Base-by-base conservation (phyloP, 805 yeast species). In the Sporopachydermia quercuum region DNA sequence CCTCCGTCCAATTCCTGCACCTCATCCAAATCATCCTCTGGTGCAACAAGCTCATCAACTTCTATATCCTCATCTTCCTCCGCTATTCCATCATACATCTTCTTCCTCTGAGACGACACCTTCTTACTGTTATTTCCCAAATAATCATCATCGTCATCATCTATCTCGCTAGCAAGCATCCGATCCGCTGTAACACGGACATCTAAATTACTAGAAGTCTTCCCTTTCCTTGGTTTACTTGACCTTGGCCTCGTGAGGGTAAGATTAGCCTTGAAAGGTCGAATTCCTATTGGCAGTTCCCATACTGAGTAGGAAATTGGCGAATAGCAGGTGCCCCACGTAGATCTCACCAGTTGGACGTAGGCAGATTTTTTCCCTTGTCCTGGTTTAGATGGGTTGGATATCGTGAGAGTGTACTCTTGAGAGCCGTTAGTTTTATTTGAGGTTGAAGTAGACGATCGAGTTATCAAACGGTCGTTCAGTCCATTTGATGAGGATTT, bases 231-330 rank as follows among this genome's bases (percentile, higher is more conserved):
- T 23, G 30, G 8, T 23, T 23, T 23, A 8, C 8, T 8, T 23
- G 30, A 8, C n/a, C 30, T 23, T n/a, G 30, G 30, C 30, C 30
- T 23, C n/a, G 30, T 23, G n/a, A 23, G 30, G 8, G 30, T n/a
- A 8, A n/a, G 13, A n/a, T n/a, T 23, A 8, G 30, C 30, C n/a
- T 23, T 23, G 30, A 23, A 23, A 8, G 30, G 30, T n/a, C 30
- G 30, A 23, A 23, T 23, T 23, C 30, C 30, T 23, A 23, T 23
- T n/a, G 30, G 30, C 30, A 23, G n/a, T n/a, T 23, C 30, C 30
- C 30, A 23, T 23, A 23, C 30, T 8, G 30, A 23, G n/a, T 23
- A 23, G 13, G 30, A 23, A n/a, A 23, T 23, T n/a, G 30, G 30
- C 30, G 30, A 23, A 23, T 23, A 23, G n/a, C 13, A 8, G 13